phyloP scores from a whole-genome alignment of 805 yeast genomes.

The Kregervanrija fluxuum region DNA sequence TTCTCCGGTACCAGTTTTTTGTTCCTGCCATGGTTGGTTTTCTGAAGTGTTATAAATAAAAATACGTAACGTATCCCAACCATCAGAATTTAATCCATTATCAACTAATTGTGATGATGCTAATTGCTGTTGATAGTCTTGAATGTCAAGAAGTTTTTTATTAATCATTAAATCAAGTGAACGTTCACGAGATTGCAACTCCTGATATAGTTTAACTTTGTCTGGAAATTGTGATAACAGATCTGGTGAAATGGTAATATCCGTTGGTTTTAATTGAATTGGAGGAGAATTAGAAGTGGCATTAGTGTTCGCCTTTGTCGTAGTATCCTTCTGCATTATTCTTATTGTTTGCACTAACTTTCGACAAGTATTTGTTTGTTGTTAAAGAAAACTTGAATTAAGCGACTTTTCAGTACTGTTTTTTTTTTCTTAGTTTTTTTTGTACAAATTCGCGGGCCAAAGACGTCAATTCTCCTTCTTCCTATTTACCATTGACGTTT shows the following conservation, averaged over 20 bases:
- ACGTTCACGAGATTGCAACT: conserved; percentile 73
- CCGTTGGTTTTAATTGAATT: conserved; percentile 30
- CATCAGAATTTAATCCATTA: conserved; percentile 32
- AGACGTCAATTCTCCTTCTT: background rate
- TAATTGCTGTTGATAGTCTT: conserved; percentile 46
- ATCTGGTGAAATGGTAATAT: conserved; percentile 25
- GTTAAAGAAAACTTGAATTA: too few relatives aligned
- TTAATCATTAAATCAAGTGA: conserved; percentile 74
- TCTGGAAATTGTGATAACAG: conserved; percentile 28
- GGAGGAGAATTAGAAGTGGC: conserved; percentile 7
- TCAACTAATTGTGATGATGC: conserved; percentile 29
- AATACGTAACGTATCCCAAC: conserved; percentile 57
- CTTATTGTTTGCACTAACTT: too few relatives aligned
- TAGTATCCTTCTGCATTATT: conserved; percentile 1
- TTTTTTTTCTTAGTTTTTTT: too few relatives aligned
- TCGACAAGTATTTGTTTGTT: too few relatives aligned
- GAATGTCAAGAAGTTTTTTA: conserved; percentile 78
- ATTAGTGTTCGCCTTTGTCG: conserved; percentile 4
- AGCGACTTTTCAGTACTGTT: too few relatives aligned
- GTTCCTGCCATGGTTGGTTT: conserved; percentile 82
- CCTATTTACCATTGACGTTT: background rate
- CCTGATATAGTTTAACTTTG: conserved; percentile 61
- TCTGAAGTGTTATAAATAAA: conserved; percentile 76
- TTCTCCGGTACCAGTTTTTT: conserved; percentile 14
- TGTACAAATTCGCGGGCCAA: too few relatives aligned